A percentile compares a stretch with the other conserved stretches of the same genome.
These are phyloP conservation scores for Fusarium cicatricum DNA, from an alignment of 2,329 filamentous ascomycete species.

Conservation along the genomic window DNA sequence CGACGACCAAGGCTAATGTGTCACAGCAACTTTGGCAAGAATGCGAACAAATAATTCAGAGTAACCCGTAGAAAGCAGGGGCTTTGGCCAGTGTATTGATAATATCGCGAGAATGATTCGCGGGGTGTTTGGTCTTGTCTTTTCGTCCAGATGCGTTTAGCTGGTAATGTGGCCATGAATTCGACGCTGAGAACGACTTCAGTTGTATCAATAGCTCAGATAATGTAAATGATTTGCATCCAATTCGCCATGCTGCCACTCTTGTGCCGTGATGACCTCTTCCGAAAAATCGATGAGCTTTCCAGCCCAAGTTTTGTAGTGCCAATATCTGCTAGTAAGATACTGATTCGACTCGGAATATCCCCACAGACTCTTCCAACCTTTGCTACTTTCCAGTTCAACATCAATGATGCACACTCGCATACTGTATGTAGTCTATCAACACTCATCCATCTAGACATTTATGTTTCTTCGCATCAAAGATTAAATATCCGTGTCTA, in stretches of 20 bases:
- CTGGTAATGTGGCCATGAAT: slow-evolving; percentile 7
- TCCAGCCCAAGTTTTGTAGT: too few species aligned
- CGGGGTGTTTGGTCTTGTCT: not conserved
- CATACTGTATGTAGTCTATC: slow-evolving; percentile 7
- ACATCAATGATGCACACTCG: not conserved
- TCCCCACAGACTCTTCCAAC: slow-evolving; percentile 1
- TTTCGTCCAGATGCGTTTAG: not conserved
- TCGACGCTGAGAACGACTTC: slow-evolving; percentile 18
- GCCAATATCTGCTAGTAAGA: too few species aligned
- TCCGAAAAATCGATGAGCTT: too few species aligned
- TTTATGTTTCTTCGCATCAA: slow-evolving; percentile 3
- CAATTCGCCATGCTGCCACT: not conserved
- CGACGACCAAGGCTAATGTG: too few species aligned
- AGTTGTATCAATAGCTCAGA: slow-evolving; percentile 21
- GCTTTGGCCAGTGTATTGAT: slow-evolving; percentile 11
- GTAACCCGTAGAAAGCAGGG: not conserved
- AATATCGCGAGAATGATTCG: slow-evolving; percentile 1
- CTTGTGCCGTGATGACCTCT: too few species aligned
- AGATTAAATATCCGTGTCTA: slow-evolving; percentile 23
- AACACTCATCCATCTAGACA: not conserved
- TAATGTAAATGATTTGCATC: slow-evolving; percentile 10
- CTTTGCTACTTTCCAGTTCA: not conserved
- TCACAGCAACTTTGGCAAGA: slow-evolving; percentile 47
- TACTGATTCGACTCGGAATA: not conserved
- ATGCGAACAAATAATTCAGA: slow-evolving; percentile 41